A percentile compares a stretch with the other conserved stretches of the same genome.
Conservation (phyloP, 495 filamentous ascomycete genomes). For the Wilcoxina mikolae region DNA sequence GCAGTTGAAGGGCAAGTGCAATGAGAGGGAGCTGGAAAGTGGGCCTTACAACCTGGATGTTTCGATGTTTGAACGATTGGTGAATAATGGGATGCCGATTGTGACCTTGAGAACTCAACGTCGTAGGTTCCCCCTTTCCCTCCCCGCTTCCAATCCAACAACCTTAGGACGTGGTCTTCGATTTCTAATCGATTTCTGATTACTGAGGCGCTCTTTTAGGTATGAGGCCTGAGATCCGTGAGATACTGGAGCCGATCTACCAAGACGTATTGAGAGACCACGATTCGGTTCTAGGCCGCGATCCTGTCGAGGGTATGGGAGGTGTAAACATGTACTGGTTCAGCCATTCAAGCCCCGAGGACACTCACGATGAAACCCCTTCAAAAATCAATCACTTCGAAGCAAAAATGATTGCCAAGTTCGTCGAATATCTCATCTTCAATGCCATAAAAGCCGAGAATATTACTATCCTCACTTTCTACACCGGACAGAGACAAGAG, state of each 20-base stretch:
- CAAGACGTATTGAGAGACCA: constrained; percentile 61
- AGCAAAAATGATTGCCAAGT: constrained; percentile 59
- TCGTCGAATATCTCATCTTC: constrained; percentile 55
- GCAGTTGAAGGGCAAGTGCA: constrained; percentile 52
- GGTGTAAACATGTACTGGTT: constrained; percentile 36
- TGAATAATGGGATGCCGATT: constrained; percentile 52
- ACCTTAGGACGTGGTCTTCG: not conserved
- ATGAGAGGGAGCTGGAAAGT: constrained; percentile 39
- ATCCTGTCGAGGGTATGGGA: constrained; percentile 67
- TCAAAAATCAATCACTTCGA: constrained; percentile 63
- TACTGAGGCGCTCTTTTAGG: constrained; percentile 13
- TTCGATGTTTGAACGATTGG: constrained; percentile 64
- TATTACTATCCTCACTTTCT: constrained; percentile 83
- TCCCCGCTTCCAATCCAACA: not conserved
- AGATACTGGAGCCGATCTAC: constrained; percentile 41
- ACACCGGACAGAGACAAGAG: constrained; percentile 67
- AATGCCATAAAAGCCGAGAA: constrained; percentile 45
- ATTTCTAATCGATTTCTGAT: not conserved
- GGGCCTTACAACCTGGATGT: constrained; percentile 48
- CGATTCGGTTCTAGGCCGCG: constrained; percentile 43
- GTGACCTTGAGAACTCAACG: constrained; percentile 46
- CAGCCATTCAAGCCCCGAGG: constrained; percentile 51
- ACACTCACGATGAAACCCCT: constrained; percentile 40
- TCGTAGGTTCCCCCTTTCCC: constrained; percentile 28
- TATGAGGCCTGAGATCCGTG: constrained; percentile 60